phyloP scores from a whole-genome alignment of 352 stramenopile genomes.

The Pseudoperonospora humuli region DNA sequence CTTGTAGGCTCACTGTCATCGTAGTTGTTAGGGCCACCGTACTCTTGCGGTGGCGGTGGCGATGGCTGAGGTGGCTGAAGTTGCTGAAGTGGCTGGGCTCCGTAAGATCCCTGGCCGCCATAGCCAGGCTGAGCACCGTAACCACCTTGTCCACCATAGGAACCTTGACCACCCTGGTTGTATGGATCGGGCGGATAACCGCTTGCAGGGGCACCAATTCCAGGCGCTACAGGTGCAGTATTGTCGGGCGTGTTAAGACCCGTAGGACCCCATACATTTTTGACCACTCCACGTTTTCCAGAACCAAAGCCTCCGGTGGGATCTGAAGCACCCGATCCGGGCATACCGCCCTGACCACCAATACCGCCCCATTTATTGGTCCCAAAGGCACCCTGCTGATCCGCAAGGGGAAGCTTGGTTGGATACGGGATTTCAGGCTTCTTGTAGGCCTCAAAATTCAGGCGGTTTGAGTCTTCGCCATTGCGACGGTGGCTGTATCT shows the following conservation, averaged over 20 bases:
- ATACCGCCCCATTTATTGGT: constrained; percentile 56
- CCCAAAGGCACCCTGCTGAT: constrained; percentile 39
- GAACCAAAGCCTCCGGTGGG: constrained; percentile 32
- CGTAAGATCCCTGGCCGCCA: constrained; percentile 27
- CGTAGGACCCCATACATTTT: constrained; percentile 83
- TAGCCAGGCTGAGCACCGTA: constrained; percentile 38
- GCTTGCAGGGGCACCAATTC: constrained; percentile 16
- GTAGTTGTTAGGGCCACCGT: constrained; percentile 29
- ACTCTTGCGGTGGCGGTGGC: constrained; percentile 39
- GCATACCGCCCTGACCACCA: constrained; percentile 24
- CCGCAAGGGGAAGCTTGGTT: constrained; percentile 57
- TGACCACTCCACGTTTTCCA: constrained; percentile 47
- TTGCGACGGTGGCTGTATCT: constrained; percentile 63
- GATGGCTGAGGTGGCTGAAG: constrained; percentile 19
- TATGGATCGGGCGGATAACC: constrained; percentile 36
- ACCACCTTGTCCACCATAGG: constrained; percentile 26
- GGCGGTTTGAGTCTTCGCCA: constrained; percentile 37
- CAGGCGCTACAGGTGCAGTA: constrained; percentile 8
- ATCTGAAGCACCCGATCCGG: constrained; percentile 26
- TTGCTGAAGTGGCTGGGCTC: constrained; percentile 22
- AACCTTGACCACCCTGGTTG: constrained; percentile 20
- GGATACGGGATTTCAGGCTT: constrained; percentile 86
- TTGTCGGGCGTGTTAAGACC: constrained; percentile 62
- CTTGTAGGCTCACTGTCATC: constrained; percentile 46
- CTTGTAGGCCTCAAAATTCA: constrained; percentile 87